Evolutionary conservation across 768 basidiomycete genomes (phyloP), one percentile per base, ranked within the genome.

Genomic region (Suillus plorans): DNA sequence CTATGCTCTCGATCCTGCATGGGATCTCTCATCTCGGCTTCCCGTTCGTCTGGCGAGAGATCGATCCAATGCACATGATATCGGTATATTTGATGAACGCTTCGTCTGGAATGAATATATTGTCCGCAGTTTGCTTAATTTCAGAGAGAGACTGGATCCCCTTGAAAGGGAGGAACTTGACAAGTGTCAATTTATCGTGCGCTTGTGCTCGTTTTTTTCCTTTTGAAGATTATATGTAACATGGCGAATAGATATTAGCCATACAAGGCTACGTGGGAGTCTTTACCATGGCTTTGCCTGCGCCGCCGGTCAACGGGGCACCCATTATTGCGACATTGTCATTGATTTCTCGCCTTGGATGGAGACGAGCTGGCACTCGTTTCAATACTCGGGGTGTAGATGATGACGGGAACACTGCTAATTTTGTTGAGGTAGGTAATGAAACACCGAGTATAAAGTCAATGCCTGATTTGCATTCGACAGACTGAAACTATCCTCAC

Each of bases 91-190:
- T 69, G 94, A 96, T 73, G 88, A 89, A 62, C 85, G 92, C 60
- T 97, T 96, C 73, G 86, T 99, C 14, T 99, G 97, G 97, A 99
- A 99, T 73, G 89, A 92, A 69, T 96, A 89, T 70, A 89, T 99
- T 61, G 85, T 96, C 53, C 84, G 88, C 50, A 92, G 94, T 70
- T 78, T 99, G 62, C 84, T 99, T 42, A 90, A 94, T 71, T 99
- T 98, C 77, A 82, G 97, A 59, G 88, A 90, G 61, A 82, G 90
- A 55, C 80, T 99, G 60, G 87, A 94, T 62, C 73, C 81, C 31
- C 77, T 81, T 25, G 90, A 95, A 72, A 82, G 89, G 36, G 80
- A 82, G 25, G 89, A 91, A 61, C 80, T 99, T 37, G 96, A 99
- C 77, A 77, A 77, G 22, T 92, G 92, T 68, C 90, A 92, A 68